These are phyloP conservation scores for Nasturtium officinale DNA, from an alignment of 345 rosid genomes.

Conservation along the genomic window DNA sequence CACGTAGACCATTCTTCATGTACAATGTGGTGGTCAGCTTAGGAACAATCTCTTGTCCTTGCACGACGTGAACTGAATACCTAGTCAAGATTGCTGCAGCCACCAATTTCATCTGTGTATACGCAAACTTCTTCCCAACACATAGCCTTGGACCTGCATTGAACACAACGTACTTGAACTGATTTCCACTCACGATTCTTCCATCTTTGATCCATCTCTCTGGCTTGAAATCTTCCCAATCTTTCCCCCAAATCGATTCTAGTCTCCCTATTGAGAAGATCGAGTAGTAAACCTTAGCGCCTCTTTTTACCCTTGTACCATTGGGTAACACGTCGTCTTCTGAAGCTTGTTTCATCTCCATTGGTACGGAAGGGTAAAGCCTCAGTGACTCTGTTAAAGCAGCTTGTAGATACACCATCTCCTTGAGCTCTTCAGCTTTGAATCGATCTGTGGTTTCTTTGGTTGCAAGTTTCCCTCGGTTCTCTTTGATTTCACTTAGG, in stretches of 20 bases:
- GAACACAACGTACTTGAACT: slow-evolving; percentile 76
- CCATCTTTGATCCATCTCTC: slow-evolving; percentile 77
- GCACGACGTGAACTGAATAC: slow-evolving; percentile 55
- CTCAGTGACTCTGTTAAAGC: slow-evolving; percentile 74
- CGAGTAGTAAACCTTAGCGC: slow-evolving; percentile 55
- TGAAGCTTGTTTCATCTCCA: slow-evolving; percentile 64
- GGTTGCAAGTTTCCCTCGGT: not conserved
- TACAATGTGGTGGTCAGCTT: slow-evolving; percentile 75
- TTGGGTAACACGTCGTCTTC: slow-evolving; percentile 69
- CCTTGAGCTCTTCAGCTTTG: slow-evolving; percentile 50
- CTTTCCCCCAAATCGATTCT: slow-evolving; percentile 66
- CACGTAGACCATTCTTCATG: slow-evolving; percentile 68
- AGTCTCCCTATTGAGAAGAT: slow-evolving; percentile 60
- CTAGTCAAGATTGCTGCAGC: slow-evolving; percentile 64
- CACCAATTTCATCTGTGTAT: slow-evolving; percentile 87
- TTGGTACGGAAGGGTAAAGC: slow-evolving; percentile 74
- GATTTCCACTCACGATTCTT: slow-evolving; percentile 52
- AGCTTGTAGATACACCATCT: slow-evolving; percentile 73
- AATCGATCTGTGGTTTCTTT: slow-evolving; percentile 32
- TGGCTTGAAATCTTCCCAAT: slow-evolving; percentile 68
- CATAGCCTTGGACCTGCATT: slow-evolving; percentile 78
- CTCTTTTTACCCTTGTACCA: slow-evolving; percentile 55
- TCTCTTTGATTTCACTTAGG: slow-evolving; percentile 48
- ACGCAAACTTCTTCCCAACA: slow-evolving; percentile 76
- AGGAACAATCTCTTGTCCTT: slow-evolving; percentile 57